Conservation (phyloP, 371 early-diverging fungal genomes). For the Apophysomyces trapeziformis region DNA sequence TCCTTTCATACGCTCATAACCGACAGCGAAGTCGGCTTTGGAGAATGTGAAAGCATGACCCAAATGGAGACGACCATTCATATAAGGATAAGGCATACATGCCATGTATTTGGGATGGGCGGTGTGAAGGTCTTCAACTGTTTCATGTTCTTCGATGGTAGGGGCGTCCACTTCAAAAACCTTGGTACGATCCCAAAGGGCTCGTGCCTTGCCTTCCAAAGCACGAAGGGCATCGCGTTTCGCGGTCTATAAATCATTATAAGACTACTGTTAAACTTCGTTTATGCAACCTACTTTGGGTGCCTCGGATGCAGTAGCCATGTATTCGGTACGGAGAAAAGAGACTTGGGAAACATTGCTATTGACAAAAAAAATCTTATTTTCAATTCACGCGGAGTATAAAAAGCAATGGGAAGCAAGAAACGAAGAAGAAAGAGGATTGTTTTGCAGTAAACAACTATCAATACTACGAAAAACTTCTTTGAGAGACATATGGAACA, state of each 20-base stretch:
- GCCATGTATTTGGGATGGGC: slow-evolving; percentile 92
- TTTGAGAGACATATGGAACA: no score
- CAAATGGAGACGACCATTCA: slow-evolving; percentile 99
- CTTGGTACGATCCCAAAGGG: slow-evolving; percentile 78
- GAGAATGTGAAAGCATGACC: slow-evolving; percentile 99
- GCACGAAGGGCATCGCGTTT: slow-evolving; percentile 86
- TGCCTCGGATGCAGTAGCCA: slow-evolving; percentile 29
- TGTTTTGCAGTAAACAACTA: no score
- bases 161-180: slow-evolving; percentile 92
- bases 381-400: not conserved
- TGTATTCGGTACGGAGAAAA: slow-evolving; percentile 1
- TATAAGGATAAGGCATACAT: slow-evolving; percentile 99
- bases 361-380: not conserved
- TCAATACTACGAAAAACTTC: no score
- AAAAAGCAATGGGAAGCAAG: not conserved
- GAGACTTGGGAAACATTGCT: not conserved
- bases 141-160: slow-evolving; percentile 63
- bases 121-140: slow-evolving; percentile 60
- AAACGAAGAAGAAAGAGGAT: not conserved
- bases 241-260: slow-evolving; percentile 54
- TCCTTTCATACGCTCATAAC: slow-evolving; percentile 95
- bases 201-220: slow-evolving; percentile 80
- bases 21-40: slow-evolving; percentile 96
- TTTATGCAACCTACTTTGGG: slow-evolving; percentile 29
- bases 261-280: not conserved